Conservation (phyloP, 1,139 yeast genomes). For the Debaryomycetaceae sp. region DNA sequence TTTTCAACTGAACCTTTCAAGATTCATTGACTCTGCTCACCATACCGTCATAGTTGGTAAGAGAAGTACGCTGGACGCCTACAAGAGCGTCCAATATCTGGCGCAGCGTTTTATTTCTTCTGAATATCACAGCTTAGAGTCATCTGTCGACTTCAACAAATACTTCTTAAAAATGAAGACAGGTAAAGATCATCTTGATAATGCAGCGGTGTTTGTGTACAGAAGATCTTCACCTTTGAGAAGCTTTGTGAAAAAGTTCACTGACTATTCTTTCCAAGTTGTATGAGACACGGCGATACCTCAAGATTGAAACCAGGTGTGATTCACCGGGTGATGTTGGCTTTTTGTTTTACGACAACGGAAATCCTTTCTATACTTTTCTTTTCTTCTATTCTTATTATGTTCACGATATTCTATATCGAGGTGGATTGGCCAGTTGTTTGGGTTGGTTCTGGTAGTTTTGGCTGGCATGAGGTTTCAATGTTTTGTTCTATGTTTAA, state of each 20-base stretch:
- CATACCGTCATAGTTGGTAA: background rate
- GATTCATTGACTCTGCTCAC: background rate
- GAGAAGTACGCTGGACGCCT: background rate
- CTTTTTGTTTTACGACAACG: no score
- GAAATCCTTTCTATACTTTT: no score
- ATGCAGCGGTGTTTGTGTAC: constrained; percentile 1
- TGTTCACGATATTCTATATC: background rate
- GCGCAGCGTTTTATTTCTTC: background rate
- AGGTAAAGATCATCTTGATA: constrained; percentile 2
- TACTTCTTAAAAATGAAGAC: background rate
- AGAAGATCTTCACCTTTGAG: constrained; percentile 2
- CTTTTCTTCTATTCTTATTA: background rate
- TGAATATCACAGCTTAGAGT: background rate
- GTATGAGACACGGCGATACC: no score
- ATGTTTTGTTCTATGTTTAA: background rate
- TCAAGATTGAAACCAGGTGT: no score
- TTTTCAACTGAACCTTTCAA: background rate
- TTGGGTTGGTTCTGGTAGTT: background rate
- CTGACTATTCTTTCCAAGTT: background rate
- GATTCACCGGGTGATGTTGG: no score
- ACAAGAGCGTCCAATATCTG: background rate
- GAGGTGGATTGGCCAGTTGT: background rate
- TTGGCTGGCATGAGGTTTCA: background rate
- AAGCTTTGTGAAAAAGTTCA: background rate
- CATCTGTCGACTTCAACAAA: background rate